phyloP scores from a whole-genome alignment of 306 rosid species.

The Lathyrus oleraceus region DNA sequence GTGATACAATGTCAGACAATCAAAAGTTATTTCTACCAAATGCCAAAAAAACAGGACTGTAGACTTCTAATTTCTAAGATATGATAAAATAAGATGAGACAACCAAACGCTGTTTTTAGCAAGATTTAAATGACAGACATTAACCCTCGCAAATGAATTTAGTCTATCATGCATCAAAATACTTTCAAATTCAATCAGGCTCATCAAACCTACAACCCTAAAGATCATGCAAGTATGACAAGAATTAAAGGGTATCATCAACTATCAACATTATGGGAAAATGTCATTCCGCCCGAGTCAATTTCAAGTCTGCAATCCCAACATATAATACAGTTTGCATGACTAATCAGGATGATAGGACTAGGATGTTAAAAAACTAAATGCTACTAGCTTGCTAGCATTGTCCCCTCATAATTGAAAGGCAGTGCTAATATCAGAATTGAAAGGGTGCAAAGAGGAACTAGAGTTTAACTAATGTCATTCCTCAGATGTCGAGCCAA shows the following conservation, averaged over 20 bases:
- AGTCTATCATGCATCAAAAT: not conserved
- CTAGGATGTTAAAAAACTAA: not conserved
- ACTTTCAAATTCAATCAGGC: slow-evolving; percentile 11
- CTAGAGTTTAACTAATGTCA: not conserved
- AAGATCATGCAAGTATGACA: slow-evolving; percentile 9
- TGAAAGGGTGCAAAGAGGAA: not conserved
- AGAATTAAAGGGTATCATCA: not conserved
- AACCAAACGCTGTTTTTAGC: not conserved
- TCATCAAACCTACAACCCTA: not conserved
- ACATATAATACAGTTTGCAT: not conserved
- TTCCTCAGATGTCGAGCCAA: not conserved
- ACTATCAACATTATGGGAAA: not conserved
- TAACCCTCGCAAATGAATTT: not conserved
- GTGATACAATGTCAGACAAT: slow-evolving; percentile 12
- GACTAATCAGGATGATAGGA: not conserved
- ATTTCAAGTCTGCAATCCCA: not conserved
- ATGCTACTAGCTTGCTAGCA: not conserved
- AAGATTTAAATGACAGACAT: not conserved
- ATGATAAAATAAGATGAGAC: not conserved
- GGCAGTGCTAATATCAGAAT: not conserved
- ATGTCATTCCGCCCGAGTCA: not conserved
- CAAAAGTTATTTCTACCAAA: not conserved
- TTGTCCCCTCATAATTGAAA: slow-evolving; percentile 9
- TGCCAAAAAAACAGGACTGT: not conserved
- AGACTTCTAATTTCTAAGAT: not conserved